phyloP scores from a whole-genome alignment of 75 land plant species.

The Ceratopteris richardii region DNA sequence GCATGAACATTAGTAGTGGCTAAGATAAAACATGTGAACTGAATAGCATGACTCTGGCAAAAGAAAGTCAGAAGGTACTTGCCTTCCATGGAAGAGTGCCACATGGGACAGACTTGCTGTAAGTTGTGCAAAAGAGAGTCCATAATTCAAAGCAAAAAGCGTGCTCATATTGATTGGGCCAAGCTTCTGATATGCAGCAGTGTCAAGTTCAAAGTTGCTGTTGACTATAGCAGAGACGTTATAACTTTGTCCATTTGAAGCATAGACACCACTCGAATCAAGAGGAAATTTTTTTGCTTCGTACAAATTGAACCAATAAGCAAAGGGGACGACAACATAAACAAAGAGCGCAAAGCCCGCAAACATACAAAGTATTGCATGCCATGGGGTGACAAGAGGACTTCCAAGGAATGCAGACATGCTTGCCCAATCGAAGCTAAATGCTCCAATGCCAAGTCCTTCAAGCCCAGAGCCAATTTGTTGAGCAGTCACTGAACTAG shows the following conservation, averaged over 20 bases:
- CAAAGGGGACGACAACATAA: conserved; percentile 42
- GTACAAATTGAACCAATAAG: conserved; percentile 55
- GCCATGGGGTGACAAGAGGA: conserved; percentile 65
- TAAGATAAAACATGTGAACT: too few relatives aligned
- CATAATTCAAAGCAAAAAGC: conserved; percentile 64
- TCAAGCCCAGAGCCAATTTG: conserved; percentile 67
- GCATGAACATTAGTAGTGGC: too few relatives aligned
- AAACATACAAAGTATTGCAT: conserved; percentile 55
- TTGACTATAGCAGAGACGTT: conserved; percentile 52
- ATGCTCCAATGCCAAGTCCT: conserved; percentile 66
- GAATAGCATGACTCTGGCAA: too few relatives aligned
- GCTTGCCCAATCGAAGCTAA: conserved; percentile 60
- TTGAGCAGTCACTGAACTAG: conserved; percentile 57
- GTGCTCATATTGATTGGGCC: conserved; percentile 58
- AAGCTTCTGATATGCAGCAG: conserved; percentile 25
- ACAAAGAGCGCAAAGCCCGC: conserved; percentile 43
- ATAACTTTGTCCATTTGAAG: conserved; percentile 37
- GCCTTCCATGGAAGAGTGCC: conserved; percentile 56
- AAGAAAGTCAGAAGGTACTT: background rate
- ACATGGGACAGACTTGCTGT: conserved; percentile 69
- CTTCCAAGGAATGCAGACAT: conserved; percentile 62
- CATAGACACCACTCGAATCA: conserved; percentile 43
- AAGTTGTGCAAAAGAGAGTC: conserved; percentile 60
- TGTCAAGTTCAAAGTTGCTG: conserved; percentile 49
- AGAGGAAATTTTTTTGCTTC: conserved; percentile 58